A percentile compares a stretch with the other conserved stretches of the same genome.
These are phyloP conservation scores for Colletotrichum simmondsii DNA, from an alignment of 2,329 filamentous ascomycete genomes.

Conservation along the genomic window DNA sequence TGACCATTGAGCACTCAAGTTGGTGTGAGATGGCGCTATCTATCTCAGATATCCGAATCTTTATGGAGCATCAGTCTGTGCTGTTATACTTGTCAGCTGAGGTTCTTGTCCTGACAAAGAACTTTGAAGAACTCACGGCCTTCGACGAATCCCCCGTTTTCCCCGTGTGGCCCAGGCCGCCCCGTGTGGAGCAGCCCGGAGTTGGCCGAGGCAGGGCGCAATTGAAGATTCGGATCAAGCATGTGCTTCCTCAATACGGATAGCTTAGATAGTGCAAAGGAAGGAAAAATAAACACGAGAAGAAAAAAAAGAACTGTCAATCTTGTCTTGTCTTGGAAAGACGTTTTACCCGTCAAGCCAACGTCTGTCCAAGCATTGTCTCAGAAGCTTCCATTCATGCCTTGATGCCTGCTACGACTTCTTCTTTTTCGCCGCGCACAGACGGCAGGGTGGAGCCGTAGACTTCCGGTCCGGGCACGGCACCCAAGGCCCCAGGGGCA, in stretches of 20 bases:
- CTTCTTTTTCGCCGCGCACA: slow-evolving; percentile 28
- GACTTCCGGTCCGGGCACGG: slow-evolving; percentile 27
- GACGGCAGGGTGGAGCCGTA: slow-evolving; percentile 18
- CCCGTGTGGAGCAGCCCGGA: slow-evolving; percentile 23
- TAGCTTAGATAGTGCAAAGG: neutral
- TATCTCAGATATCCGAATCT: neutral
- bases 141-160: slow-evolving; percentile 3
- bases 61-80: neutral
- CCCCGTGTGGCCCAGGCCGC: neutral
- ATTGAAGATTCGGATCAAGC: neutral
- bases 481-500: slow-evolving; percentile 2
- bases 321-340: neutral
- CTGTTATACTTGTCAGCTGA: neutral
- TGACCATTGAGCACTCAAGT: neutral
- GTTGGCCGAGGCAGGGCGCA: slow-evolving; percentile 19
- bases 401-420: slow-evolving; percentile 19
- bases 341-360: neutral
- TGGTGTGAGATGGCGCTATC: neutral
- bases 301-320: neutral
- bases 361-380: slow-evolving; percentile 28
- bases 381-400: slow-evolving; percentile 34
- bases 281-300: neutral
- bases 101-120: neutral
- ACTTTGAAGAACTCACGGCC: neutral
- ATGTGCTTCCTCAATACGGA: neutral